Evolutionary conservation across 192 early-diverging fungal species (phyloP).

Genomic region (Backusella sp.): DNA sequence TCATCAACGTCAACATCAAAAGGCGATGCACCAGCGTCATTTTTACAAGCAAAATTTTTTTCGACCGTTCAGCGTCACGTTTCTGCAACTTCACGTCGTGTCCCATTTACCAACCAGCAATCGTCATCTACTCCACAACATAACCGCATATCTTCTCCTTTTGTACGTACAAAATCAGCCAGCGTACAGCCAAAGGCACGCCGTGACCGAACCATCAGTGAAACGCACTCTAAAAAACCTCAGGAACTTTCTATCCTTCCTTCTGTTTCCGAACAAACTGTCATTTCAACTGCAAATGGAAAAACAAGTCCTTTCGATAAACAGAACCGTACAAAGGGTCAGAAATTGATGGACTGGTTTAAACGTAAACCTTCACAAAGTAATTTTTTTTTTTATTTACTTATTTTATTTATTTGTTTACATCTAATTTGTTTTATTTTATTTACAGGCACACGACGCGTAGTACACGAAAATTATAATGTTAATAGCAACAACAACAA

Average conservation of each 20-base stretch:
- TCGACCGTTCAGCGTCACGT: conserved; percentile 25
- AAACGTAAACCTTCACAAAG: conserved; percentile 49
- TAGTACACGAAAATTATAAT: not conserved
- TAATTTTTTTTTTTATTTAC: conserved; percentile 1
- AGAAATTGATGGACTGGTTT: conserved; percentile 76
- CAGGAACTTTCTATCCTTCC: not conserved
- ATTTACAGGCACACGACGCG: not conserved
- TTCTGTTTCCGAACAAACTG: conserved; percentile 29
- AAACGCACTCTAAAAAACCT: not conserved
- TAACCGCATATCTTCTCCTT: not conserved
- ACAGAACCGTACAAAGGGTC: conserved; percentile 43
- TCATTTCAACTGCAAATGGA: not conserved
- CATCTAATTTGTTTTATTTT: not conserved
- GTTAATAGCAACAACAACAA: not conserved
- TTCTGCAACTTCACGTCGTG: conserved; percentile 5
- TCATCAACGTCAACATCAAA: not conserved
- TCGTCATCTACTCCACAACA: not conserved
- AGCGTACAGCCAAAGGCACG: conserved; percentile 1
- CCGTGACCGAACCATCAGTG: not conserved
- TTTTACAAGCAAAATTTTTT: conserved; percentile 35
- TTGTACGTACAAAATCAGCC: conserved; percentile 9
- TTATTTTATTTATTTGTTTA: conserved; percentile 1
- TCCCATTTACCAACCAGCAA: conserved; percentile 3
- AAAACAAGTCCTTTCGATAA: conserved; percentile 6
- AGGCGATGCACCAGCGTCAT: conserved; percentile 7